Base-by-base conservation (phyloP, 352 stramenopile species). In the Aphanomyces euteiches region DNA sequence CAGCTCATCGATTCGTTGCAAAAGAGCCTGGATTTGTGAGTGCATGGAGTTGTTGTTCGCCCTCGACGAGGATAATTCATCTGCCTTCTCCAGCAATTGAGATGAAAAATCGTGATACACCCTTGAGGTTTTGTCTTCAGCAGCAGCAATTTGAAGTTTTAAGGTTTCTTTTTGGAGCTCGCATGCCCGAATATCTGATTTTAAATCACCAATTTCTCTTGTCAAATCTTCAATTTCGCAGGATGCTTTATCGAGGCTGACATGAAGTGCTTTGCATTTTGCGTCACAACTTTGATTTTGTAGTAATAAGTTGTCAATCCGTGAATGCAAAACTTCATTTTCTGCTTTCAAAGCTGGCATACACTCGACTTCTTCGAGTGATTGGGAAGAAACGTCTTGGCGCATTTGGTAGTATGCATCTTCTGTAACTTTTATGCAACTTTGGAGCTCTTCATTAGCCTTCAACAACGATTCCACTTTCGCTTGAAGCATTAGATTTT, bases 321-420 rank as follows among this genome's bases (percentile, higher is more conserved):
- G 54, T 19, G 7, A 10, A 28, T 61, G 54, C 15, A 61, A 17
- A 15, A 28, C 37, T 7, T 61, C 54, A 37, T 61, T 61, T 37
- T 61, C 54, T 17, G 54, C 54, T 17, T 61, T 61, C 7, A 61
- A 28, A 37, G 17, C 54, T n/a, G 54, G 10, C 15, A 61, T 37
- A n/a, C 7, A 13, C 21, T 61, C 54, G 19, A 61, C 54, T 61
- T 61, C 54, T 37, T 61, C 54, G 17, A 61, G 28, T 13, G 54
- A 61, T 37, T 61, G 54, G 17, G 54, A 61, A 17, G 54, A 61
- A 28, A 61, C 54, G 3, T 61, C 54, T 37, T 61, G 28, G 10
- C n/a, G 7, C 17, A 61, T 61, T 37, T 61, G 54, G 54, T 61
- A 61, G 54, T 61, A 61, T 5, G 54, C 54, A 40, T 61, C 54